Base-by-base conservation (phyloP, 441 rosid genomes). In the California macrophylla region DNA sequence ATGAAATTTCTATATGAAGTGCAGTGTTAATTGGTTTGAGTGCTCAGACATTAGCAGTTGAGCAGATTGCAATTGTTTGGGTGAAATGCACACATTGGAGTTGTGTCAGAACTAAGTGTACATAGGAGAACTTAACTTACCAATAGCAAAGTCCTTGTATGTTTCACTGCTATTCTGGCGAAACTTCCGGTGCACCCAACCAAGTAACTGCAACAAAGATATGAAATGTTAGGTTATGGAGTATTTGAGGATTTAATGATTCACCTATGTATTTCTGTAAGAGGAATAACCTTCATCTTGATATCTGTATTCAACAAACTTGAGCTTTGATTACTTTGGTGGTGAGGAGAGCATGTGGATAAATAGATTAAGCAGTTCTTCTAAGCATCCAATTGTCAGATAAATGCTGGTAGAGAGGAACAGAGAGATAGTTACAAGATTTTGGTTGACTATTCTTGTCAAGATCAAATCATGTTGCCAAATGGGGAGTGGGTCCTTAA, bases 161-260 rank as follows among this genome's bases (percentile, higher is more conserved):
- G 82, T 79, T 69, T 88, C 91, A 26, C 77, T 70, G 73, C 82
- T 81, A 69, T 84, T 83, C 64, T 86, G 93, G 67, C 92, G 80
- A 24, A 86, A 82, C 79, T 90, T 90, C 0, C 90, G 87, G 79
- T 90, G 93, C 93, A 90, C 85, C 96, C 96, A 90, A 70, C 85
- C 90, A 18, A 85, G 84, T 76, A 90, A 84, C 96, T 90, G 83
- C 87, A 85, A 61, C 69, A 66, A 69, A 69, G 61, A 66, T 54
- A 71, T 64, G 38, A 60, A 21, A 68, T 1, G 34, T 79, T 34
- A 74, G 62, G 13, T 66, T 12, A 15, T 42, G 15, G 52, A 42
- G 5, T 42, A 42, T 30, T 29, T 58, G 64, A 24, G 64, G 21
- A 71, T 25, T 2, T 56, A 36, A 62, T 65, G 21, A 58, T 34